Percentiles rank a stretch among this genome's conserved stretches.
phyloP scores from a whole-genome alignment of 129 eudicot species.

The Helichrysum umbraculigerum region DNA sequence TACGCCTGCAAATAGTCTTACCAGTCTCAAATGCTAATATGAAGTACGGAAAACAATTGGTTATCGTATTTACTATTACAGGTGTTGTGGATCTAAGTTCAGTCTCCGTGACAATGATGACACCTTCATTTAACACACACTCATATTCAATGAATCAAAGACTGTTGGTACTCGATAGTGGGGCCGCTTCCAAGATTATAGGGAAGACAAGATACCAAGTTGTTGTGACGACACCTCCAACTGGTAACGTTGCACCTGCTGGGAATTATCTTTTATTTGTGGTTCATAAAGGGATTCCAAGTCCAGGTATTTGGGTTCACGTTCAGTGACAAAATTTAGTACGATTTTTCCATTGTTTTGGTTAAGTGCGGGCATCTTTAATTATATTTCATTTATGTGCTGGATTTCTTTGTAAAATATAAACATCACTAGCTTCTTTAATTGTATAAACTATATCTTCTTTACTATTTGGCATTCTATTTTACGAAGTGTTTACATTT shows the following conservation, averaged over 20 bases:
- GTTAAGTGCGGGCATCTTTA: neutral
- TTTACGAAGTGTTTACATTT: neutral
- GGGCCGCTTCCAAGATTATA: constrained; percentile 21
- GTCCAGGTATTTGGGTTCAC: constrained; percentile 72
- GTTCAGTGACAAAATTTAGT: constrained; percentile 22
- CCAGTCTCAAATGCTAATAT: constrained; percentile 34
- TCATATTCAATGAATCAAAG: constrained; percentile 81
- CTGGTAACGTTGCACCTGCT: constrained; percentile 54
- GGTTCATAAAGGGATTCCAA: constrained; percentile 64
- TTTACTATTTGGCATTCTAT: neutral
- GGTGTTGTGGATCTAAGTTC: constrained; percentile 33
- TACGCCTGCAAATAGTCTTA: constrained; percentile 54
- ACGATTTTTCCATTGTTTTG: neutral
- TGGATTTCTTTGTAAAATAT: neutral
- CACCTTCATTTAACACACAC: constrained; percentile 73
- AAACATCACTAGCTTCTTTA: neutral
- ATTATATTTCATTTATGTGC: neutral
- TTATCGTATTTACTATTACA: constrained; percentile 36
- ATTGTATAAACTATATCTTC: neutral
- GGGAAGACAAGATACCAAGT: constrained; percentile 45
- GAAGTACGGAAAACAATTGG: constrained; percentile 35
- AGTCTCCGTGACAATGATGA: constrained; percentile 62
- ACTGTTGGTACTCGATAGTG: constrained; percentile 40
- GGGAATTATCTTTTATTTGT: constrained; percentile 61
- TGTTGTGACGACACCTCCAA: constrained; percentile 40